phyloP scores from a whole-genome alignment of 805 yeast genomes.

The Sporopachydermia quercuum region DNA sequence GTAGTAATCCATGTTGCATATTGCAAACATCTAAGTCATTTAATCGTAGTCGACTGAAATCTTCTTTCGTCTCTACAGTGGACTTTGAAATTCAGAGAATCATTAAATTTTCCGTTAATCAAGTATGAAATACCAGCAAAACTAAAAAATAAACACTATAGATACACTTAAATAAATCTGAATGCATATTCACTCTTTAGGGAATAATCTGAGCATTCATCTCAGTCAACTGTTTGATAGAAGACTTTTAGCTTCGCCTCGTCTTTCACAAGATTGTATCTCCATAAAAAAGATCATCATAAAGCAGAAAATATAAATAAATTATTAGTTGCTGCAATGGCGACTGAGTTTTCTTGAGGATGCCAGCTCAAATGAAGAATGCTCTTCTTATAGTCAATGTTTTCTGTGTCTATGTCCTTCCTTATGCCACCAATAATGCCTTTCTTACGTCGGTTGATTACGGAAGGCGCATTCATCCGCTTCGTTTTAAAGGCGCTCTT shows the following conservation, averaged over 20 bases:
- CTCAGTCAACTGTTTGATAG: background rate
- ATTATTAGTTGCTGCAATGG: slow-evolving; percentile 96
- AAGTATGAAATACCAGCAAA: too few species aligned
- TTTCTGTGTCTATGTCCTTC: slow-evolving; percentile 54
- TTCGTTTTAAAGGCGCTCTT: slow-evolving; percentile 87
- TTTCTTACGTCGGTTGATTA: slow-evolving; percentile 23
- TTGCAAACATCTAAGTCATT: too few species aligned
- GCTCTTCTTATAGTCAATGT: slow-evolving; percentile 86
- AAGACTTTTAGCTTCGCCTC: background rate
- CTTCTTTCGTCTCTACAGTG: too few species aligned
- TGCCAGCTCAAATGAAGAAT: slow-evolving; percentile 97
- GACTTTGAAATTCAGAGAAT: too few species aligned
- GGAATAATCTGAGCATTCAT: background rate
- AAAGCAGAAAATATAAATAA: slow-evolving; percentile 70
- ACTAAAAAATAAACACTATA: background rate
- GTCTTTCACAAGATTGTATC: background rate
- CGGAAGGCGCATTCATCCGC: slow-evolving; percentile 33
- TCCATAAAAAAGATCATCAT: slow-evolving; percentile 16
- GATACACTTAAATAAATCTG: slow-evolving; percentile 1
- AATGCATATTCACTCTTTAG: background rate
- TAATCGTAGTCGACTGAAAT: too few species aligned
- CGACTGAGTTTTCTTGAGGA: slow-evolving; percentile 91
- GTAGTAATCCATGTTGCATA: too few species aligned
- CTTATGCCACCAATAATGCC: slow-evolving; percentile 18
- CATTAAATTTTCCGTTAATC: too few species aligned